Conservation (phyloP, 2,329 filamentous ascomycete species). For the Diatrype stigma region DNA sequence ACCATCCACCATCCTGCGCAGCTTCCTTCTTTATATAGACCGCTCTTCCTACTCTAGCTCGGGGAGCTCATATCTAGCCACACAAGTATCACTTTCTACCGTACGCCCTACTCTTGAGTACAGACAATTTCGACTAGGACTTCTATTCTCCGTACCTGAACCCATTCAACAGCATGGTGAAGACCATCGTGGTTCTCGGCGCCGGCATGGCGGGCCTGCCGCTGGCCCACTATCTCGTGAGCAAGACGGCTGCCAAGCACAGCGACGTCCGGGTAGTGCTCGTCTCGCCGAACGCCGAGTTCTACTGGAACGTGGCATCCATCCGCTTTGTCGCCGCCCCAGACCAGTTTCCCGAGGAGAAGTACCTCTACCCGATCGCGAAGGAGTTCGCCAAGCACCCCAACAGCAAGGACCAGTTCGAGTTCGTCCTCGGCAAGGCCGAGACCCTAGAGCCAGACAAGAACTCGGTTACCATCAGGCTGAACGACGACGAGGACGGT, state of each 20-base stretch:
- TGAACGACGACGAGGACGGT: constrained; percentile 28
- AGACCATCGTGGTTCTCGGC: constrained; percentile 47
- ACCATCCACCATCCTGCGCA: no score
- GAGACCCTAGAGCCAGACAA: constrained; percentile 35
- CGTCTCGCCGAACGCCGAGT: constrained; percentile 43
- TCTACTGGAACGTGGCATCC: constrained; percentile 49
- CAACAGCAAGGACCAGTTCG: constrained; percentile 41
- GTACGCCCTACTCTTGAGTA: no score
- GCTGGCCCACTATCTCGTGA: constrained; percentile 47
- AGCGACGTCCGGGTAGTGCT: constrained; percentile 44
- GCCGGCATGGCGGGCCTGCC: constrained; percentile 43
- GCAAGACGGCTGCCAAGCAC: constrained; percentile 36
- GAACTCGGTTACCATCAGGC: constrained; percentile 39
- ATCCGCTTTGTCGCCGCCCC: constrained; percentile 44
- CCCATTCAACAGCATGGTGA: constrained; percentile 17
- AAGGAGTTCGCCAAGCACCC: constrained; percentile 47
- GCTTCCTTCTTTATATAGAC: no score
- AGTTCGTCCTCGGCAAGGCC: constrained; percentile 49
- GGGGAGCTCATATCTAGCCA: no score
- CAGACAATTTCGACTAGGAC: no score
- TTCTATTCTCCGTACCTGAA: no score
- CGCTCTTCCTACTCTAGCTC: no score
- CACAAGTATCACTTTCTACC: no score
- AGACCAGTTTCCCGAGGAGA: constrained; percentile 39
- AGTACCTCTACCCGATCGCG: constrained; percentile 34